Base-by-base conservation (phyloP, 768 basidiomycete genomes). In the Thelephora aurantiotincta region DNA sequence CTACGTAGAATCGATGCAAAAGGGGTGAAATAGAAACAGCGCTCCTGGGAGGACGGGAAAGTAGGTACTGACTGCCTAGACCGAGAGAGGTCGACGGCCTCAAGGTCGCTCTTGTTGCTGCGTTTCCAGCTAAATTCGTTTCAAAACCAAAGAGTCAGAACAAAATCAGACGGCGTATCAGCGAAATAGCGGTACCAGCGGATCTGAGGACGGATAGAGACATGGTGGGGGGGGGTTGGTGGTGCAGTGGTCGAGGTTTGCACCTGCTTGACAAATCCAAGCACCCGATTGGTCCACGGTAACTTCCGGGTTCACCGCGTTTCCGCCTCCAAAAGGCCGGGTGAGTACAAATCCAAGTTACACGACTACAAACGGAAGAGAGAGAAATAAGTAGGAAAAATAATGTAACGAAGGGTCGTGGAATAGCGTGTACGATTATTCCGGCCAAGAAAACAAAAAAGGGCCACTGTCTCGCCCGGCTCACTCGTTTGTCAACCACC, bases 401-500 rank as follows among this genome's bases (percentile, higher is more conserved):
- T 42, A 14, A n/a, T 16, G 37, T 16, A 41, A 4, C 37, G 11
- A 41, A 41, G 26, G 4, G 26, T 30, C 26, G 26, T 9, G 9
- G 9, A 30, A 30, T 30, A 30, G 26, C 4, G 26, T 30, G 26
- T 30, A 30, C 26, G 26, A 9, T 30, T 4, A 9, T 30, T 30
- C 26, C 9, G 26, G 9, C 26, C 26, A 30, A 30, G 26, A 30
- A 30, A n/a, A n/a, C n/a, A n/a, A n/a, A n/a, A 41, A 41, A 22
- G 38, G 9, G 16, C 38, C 38, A 41, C 22, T 16, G 9, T 9
- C 38, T 7, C 38, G 14, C 14, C 38, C 7, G 7, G 9, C 14
- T 41, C 38, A 16, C 14, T 22, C 38, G 6, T 41, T 41, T 14
- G 16, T 41, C 38, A 41, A n/a, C 92, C 94, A 98, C n/a, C 71